These are phyloP conservation scores for Candida ortonii DNA, from an alignment of 805 yeast species.

Conservation along the genomic window DNA sequence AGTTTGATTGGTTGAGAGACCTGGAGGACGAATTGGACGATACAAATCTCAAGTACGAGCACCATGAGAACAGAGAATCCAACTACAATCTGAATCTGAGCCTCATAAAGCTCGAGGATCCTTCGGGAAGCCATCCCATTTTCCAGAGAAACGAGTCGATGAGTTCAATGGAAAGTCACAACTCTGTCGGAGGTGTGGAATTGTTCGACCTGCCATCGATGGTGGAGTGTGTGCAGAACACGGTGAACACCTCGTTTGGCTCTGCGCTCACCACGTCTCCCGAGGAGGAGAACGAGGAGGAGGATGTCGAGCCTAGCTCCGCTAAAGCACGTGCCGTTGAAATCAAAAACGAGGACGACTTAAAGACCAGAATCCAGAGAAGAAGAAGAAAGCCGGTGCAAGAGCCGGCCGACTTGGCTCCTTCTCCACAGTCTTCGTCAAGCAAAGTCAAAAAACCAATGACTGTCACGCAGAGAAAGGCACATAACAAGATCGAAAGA, in stretches of 20 bases:
- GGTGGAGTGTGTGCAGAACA: slow-evolving; percentile 1
- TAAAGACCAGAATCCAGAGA: no score
- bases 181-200: slow-evolving; percentile 7
- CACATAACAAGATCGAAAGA: slow-evolving; percentile 72
- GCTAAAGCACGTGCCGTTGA: no score
- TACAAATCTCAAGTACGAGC: no score
- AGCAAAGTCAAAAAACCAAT: slow-evolving; percentile 28
- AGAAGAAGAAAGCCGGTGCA: neutral
- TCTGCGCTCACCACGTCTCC: slow-evolving; percentile 15
- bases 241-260: neutral
- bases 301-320: no score
- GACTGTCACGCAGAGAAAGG: slow-evolving; percentile 52
- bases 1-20: slow-evolving; percentile 18
- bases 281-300: slow-evolving; percentile 8
- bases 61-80: neutral
- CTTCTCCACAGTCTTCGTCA: slow-evolving; percentile 1
- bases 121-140: no score
- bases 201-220: slow-evolving; percentile 12
- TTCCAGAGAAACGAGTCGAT: slow-evolving; percentile 11
- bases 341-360: slow-evolving; percentile 10
- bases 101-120: neutral
- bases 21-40: slow-evolving; percentile 18
- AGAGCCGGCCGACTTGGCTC: neutral
- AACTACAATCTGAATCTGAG: neutral
- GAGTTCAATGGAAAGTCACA: slow-evolving; percentile 15